A percentile compares a stretch with the other conserved stretches of the same genome.
These are phyloP conservation scores for Penicillium herquei DNA, from an alignment of 495 filamentous ascomycete species.

Conservation along the genomic window DNA sequence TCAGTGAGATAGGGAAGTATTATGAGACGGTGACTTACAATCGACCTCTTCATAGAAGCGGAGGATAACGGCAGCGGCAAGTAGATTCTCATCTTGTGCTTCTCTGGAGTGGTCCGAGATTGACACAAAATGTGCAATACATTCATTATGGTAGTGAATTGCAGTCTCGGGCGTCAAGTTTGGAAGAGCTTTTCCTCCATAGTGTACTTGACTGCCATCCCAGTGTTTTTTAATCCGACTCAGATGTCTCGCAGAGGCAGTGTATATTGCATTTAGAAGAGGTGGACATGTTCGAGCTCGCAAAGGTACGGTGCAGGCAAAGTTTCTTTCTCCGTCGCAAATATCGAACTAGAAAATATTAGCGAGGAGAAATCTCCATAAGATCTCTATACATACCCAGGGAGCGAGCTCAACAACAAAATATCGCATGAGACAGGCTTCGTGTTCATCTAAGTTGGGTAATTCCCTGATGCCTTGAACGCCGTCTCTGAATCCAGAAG, in stretches of 20 bases:
- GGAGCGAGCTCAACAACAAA: slow-evolving; percentile 28
- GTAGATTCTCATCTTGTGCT: slow-evolving; percentile 25
- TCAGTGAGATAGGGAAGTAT: not conserved
- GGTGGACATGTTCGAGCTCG: slow-evolving; percentile 29
- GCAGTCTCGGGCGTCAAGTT: slow-evolving; percentile 20
- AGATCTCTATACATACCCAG: slow-evolving; percentile 17
- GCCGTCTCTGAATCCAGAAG: slow-evolving; percentile 4
- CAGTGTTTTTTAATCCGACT: slow-evolving; percentile 19
- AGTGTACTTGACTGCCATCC: slow-evolving; percentile 14
- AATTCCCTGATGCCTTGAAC: slow-evolving; percentile 1
- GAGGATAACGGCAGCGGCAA: slow-evolving; percentile 30
- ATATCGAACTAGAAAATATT: slow-evolving; percentile 18
- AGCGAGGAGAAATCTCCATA: not conserved
- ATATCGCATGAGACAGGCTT: slow-evolving; percentile 33
- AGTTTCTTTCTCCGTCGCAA: slow-evolving; percentile 28
- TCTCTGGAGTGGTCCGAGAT: slow-evolving; percentile 17
- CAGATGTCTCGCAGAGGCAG: slow-evolving; percentile 30
- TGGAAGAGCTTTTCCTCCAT: slow-evolving; percentile 19
- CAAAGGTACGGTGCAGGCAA: slow-evolving; percentile 30
- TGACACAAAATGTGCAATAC: slow-evolving; percentile 22
- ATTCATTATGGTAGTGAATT: slow-evolving; percentile 28
- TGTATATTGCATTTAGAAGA: slow-evolving; percentile 32
- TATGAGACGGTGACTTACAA: slow-evolving; percentile 9
- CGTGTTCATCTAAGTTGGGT: slow-evolving; percentile 18
- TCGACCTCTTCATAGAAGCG: slow-evolving; percentile 37